phyloP scores from a whole-genome alignment of 768 basidiomycete genomes.

The Hypsizygus marmoreus region DNA sequence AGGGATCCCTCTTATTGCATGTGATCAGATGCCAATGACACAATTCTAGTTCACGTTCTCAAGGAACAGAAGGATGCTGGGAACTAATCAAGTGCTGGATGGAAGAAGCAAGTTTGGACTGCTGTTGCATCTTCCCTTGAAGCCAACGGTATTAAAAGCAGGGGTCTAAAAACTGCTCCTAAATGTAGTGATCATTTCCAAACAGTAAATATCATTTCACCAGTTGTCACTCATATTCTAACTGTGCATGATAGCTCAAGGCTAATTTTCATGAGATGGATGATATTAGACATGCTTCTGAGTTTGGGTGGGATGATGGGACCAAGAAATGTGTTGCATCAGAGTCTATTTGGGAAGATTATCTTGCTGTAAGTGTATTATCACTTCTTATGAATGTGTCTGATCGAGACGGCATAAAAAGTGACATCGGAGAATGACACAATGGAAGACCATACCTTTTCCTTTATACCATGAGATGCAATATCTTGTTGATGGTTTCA shows the following conservation, averaged over 20 bases:
- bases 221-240: neutral
- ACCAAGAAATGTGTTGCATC: too few relatives aligned
- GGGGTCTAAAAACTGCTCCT: neutral
- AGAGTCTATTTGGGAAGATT: too few relatives aligned
- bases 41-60: neutral
- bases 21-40: conserved; percentile 1
- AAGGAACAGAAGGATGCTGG: conserved; percentile 4
- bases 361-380: too few relatives aligned
- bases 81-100: conserved; percentile 5
- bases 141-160: neutral
- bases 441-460: too few relatives aligned
- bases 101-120: conserved; percentile 2
- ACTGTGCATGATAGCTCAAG: conserved; percentile 4
- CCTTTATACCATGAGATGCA: too few relatives aligned
- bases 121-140: neutral
- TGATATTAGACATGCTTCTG: conserved; percentile 1
- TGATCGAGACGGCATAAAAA: too few relatives aligned
- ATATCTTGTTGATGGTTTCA: too few relatives aligned
- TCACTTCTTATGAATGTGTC: too few relatives aligned
- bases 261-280: conserved; percentile 6
- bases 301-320: conserved; percentile 13
- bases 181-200: conserved; percentile 8
- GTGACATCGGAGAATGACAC: too few relatives aligned
- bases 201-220: neutral
- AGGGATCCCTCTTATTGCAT: too few relatives aligned